Evolutionary conservation across 345 rosid species (phyloP).

Genomic region (Salix viminalis): DNA sequence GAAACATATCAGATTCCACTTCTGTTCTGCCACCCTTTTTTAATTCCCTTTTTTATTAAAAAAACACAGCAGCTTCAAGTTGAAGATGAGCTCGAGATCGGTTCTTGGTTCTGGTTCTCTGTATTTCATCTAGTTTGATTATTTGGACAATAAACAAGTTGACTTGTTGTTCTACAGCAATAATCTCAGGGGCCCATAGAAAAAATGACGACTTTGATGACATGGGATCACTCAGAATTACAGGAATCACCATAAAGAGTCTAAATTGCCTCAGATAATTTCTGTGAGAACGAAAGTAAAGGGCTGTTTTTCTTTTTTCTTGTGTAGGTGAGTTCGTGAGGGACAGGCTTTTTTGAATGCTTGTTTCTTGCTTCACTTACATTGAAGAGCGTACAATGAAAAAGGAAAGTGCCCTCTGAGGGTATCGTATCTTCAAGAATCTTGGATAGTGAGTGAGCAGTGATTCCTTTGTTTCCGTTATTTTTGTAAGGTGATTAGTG

Average conservation of each 20-base stretch:
- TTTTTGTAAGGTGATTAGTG: not conserved
- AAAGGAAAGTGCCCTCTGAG: not conserved
- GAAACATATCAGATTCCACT: slow-evolving; percentile 7
- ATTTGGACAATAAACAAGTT: not conserved
- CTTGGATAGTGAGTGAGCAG: not conserved
- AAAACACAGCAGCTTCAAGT: not conserved
- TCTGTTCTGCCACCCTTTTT: not conserved
- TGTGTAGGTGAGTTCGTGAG: not conserved
- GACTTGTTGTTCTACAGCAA: not conserved
- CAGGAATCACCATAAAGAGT: too few relatives aligned
- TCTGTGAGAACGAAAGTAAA: not conserved
- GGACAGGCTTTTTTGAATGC: not conserved
- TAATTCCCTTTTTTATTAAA: not conserved
- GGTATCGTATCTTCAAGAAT: slow-evolving; percentile 12
- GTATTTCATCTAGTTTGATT: not conserved
- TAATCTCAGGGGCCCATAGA: not conserved
- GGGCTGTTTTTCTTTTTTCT: not conserved
- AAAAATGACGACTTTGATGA: not conserved
- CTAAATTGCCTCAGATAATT: not conserved
- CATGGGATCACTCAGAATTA: slow-evolving; percentile 10
- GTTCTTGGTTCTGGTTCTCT: not conserved
- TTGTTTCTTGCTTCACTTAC: not conserved
- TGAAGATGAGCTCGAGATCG: not conserved
- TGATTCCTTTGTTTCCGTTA: not conserved
- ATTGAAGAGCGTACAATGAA: not conserved